Base-by-base conservation (phyloP, 2,329 filamentous ascomycete species). In the Keithomyces neogunnii region DNA sequence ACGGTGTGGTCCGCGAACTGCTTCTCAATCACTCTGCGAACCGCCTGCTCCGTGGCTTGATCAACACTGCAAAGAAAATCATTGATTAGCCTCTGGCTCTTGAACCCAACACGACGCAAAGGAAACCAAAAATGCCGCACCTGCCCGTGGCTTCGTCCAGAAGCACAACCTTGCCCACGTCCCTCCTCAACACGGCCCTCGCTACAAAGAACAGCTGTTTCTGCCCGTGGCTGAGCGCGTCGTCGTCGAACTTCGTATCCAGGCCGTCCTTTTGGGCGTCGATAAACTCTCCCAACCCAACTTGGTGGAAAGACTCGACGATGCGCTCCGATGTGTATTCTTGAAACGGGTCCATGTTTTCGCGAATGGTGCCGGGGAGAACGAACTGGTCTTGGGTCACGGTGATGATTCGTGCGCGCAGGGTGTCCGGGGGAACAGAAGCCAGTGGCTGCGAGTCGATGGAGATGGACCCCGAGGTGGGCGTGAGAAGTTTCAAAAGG, bases 371-470 rank as follows among this genome's bases (percentile, higher is more conserved):
- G 10, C 72, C 74, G 0, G 69, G 68, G 13, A 80, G 65, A 8
- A 74, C 61, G 48, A 77, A 70, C 0, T 75, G 68, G 26, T 79
- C 75, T 62, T 80, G 76, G 0, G 75, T 73, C 2, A 80, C 62
- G 9, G 69, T 66, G 30, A 73, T 70, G 6, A 80, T 62, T 3
- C 69, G 63, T 1, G 62, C 62, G 30, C 75, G 73, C 26, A 79
- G 64, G 1, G 60, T 62, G 40, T 75, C 65, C 29, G 70, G 70
- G 1, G 69, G 67, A 1, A 77, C 56, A 6, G 60, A 66, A 2
- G 64, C 57, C 10, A 78, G 60, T 39, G 69, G 65, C 5, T 75
- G 48, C 1, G 62, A 68, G 50, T 80, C 76, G 11, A 81, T 66
- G 2, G 50, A 59, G 39, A 81, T 71, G 5, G 53, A 63, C 0